These are phyloP conservation scores for Tolypocladium capitatum DNA, from an alignment of 2,329 filamentous ascomycete genomes.

Conservation along the genomic window DNA sequence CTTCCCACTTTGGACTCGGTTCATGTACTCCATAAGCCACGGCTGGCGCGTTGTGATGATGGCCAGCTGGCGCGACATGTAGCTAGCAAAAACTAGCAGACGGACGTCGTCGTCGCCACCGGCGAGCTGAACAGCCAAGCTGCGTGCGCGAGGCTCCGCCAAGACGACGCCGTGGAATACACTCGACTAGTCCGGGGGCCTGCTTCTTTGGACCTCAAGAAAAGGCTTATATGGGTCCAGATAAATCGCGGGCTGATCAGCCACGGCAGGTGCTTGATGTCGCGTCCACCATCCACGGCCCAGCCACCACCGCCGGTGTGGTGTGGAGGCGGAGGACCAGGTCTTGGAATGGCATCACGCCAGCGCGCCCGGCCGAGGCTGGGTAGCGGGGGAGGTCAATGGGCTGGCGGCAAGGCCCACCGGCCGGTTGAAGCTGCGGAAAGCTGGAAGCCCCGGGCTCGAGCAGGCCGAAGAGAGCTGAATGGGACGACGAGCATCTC, in stretches of 20 bases:
- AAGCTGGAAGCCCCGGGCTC: neutral
- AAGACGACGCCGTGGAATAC: neutral
- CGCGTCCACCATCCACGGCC: neutral
- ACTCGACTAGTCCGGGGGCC: neutral
- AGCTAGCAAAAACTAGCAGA: neutral
- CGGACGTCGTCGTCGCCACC: neutral
- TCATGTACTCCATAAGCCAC: no score
- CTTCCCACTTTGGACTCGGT: neutral
- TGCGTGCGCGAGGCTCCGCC: neutral
- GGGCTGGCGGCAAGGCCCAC: no score
- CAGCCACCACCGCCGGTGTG: neutral
- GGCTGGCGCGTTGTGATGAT: no score
- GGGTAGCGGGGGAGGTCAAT: no score
- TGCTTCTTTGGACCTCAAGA: neutral
- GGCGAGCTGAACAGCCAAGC: neutral
- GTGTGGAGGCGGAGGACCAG: neutral
- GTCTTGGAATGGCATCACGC: neutral
- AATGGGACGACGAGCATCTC: no score
- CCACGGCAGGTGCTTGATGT: neutral
- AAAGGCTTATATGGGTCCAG: neutral
- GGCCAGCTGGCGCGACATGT: neutral
- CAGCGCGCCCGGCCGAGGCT: no score
- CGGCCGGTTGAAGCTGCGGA: neutral
- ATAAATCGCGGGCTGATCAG: neutral
- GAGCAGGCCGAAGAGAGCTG: neutral